A percentile compares a stretch with the other conserved stretches of the same genome.
phyloP scores from a whole-genome alignment of 2,329 filamentous ascomycete genomes.

The Claviceps arundinis region DNA sequence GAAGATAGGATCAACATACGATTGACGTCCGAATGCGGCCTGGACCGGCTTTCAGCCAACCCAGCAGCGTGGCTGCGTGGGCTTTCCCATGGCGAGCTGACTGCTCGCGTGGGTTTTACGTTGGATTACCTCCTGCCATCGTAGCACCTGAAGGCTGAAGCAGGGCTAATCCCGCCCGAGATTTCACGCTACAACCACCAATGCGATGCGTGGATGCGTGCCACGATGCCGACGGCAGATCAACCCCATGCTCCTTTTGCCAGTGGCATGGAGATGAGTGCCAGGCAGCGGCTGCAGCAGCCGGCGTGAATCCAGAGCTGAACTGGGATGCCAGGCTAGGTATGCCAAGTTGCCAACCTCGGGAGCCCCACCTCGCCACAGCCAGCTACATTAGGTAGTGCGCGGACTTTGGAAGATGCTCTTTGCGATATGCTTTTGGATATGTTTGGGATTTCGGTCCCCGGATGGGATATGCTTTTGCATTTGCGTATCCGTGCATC shows the following conservation, averaged over 20 bases:
- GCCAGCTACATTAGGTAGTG: too few relatives aligned
- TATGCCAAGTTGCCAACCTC: too few relatives aligned
- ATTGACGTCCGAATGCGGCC: too few relatives aligned
- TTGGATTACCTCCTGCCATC: not conserved
- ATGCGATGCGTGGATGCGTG: not conserved
- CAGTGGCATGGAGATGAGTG: not conserved
- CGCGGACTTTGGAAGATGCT: too few relatives aligned
- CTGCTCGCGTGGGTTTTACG: not conserved
- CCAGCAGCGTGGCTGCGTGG: not conserved
- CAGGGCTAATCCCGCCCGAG: conserved; percentile 1
- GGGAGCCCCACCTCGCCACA: too few relatives aligned
- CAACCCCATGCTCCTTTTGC: not conserved
- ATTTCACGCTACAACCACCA: not conserved
- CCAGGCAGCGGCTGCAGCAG: not conserved
- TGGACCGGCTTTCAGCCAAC: too few relatives aligned
- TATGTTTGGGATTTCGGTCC: too few relatives aligned
- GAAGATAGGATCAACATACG: not conserved
- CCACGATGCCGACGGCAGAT: not conserved
- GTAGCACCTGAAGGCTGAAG: not conserved
- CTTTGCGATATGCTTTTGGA: too few relatives aligned
- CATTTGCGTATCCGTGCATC: too few relatives aligned
- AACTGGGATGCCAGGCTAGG: too few relatives aligned
- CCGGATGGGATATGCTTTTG: too few relatives aligned
- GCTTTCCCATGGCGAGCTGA: conserved; percentile 2
- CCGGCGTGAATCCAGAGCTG: too few relatives aligned